Evolutionary conservation across 345 rosid genomes (phyloP).

Genomic region (Combretum micranthum): DNA sequence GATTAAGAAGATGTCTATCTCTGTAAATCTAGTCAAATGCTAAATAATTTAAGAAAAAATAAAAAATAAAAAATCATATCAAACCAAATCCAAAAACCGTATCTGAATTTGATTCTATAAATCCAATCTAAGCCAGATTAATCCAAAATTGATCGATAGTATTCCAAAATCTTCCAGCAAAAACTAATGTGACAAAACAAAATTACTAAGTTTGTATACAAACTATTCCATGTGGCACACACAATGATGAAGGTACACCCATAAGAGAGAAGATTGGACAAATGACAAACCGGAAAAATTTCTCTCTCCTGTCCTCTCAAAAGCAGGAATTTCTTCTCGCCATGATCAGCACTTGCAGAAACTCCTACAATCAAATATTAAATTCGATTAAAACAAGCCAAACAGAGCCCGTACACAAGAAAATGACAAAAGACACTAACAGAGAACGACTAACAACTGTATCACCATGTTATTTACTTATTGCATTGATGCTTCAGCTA

Average conservation of each 20-base stretch:
- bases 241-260: not conserved
- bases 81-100: too few species aligned
- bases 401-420: not conserved
- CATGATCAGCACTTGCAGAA: constrained; percentile 25
- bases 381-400: not conserved
- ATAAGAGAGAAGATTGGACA: constrained; percentile 6
- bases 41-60: too few species aligned
- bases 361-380: constrained; percentile 23
- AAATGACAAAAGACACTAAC: not conserved
- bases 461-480: too few species aligned
- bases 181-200: too few species aligned
- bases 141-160: too few species aligned
- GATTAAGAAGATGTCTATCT: too few species aligned
- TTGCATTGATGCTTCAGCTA: too few species aligned
- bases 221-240: not conserved
- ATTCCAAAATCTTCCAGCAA: too few species aligned
- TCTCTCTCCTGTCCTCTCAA: constrained; percentile 53
- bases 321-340: constrained; percentile 48
- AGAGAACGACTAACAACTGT: not conserved
- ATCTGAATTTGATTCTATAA: too few species aligned
- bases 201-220: not conserved
- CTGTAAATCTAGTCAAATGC: too few species aligned
- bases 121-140: too few species aligned
- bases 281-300: constrained; percentile 31
- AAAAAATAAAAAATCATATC: too few species aligned